Evolutionary conservation across 2,329 filamentous ascomycete species (phyloP), one percentile per base, ranked within the genome.

Genomic region (Apiospora phragmitis): DNA sequence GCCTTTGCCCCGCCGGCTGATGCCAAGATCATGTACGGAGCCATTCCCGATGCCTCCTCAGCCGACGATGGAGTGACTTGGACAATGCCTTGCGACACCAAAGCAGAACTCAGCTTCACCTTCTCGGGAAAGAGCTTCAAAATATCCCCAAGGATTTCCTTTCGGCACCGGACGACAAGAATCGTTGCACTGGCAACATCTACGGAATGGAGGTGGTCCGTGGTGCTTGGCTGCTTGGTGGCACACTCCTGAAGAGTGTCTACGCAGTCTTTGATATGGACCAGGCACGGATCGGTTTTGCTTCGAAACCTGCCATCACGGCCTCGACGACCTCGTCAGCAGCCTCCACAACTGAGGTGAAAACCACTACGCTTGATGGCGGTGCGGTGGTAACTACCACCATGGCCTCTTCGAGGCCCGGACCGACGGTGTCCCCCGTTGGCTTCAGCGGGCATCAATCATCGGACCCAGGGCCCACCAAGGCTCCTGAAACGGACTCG

Each of bases 191-290:
- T 24, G 95, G 93, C 79, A 94, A 93, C 75, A 88, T 97, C 45
- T 91, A 94, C 69, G 93, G 92, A 1, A 86, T 90, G 35, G 88
- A 92, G 77, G 89, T 93, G 18, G 90, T 94, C 65, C 82, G 85
- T 0, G 85, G 84, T 75, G 76, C 90, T 38, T 97, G 94, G 94
- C 85, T 97, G n/a, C 81, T 97, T 0, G 94, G 94, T 1, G 94
- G 94, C 74, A 89, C 92, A 0, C 97, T 97, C 76, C 82, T 97
- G 72, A 97, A 97, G 83, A 97, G 97, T 75, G 94, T 97, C 21
- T 97, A 97, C 78, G 86, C 90, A 1, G 91, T 96, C 32, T 97
- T 97, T 79, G 94, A 97, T 79, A 89, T 89, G 69, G 94, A 95
- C 73, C 78, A 90, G 73, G 81, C 80, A 59, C 87, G 87, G 68